Conservation (phyloP, 768 basidiomycete species). For the Thelephora ganbajun region DNA sequence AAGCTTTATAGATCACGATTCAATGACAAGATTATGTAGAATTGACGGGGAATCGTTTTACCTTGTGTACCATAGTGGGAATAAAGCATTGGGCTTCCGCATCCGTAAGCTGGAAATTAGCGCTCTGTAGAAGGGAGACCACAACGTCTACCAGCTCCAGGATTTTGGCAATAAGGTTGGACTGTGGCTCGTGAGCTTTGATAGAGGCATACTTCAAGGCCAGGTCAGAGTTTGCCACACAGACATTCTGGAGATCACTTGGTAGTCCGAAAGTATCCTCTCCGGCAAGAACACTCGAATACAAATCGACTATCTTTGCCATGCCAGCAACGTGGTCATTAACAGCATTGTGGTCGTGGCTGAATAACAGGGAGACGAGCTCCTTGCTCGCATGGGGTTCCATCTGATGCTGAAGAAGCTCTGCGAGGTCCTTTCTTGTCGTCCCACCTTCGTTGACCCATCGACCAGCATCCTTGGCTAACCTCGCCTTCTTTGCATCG, state of each 20-base stretch:
- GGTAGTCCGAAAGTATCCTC: conserved; percentile 36
- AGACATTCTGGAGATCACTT: conserved; percentile 43
- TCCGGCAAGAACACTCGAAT: conserved; percentile 37
- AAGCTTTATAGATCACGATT: conserved; percentile 35
- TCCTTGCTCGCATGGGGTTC: conserved; percentile 70
- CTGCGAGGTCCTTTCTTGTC: conserved; percentile 76
- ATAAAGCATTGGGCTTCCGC: conserved; percentile 79
- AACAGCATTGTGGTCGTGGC: conserved; percentile 89
- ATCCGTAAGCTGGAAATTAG: conserved; percentile 72
- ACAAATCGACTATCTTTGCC: conserved; percentile 62
- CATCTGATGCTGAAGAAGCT: conserved; percentile 84
- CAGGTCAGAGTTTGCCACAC: conserved; percentile 82
- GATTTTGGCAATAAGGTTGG: conserved; percentile 78
- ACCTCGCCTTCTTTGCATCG: conserved; percentile 50
- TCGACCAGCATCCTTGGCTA: conserved; percentile 60
- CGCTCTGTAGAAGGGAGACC: conserved; percentile 55
- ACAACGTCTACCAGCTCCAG: conserved; percentile 77
- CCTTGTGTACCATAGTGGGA: conserved; percentile 84
- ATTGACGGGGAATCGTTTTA: conserved; percentile 14
- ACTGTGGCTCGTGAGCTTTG: conserved; percentile 80
- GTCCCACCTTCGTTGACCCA: conserved; percentile 85
- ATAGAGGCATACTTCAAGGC: conserved; percentile 89
- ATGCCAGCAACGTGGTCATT: conserved; percentile 84
- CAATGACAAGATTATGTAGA: background rate
- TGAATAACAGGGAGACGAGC: conserved; percentile 68